phyloP scores from a whole-genome alignment of 176 grass and related monocot species.

The Hordeum vulgare region DNA sequence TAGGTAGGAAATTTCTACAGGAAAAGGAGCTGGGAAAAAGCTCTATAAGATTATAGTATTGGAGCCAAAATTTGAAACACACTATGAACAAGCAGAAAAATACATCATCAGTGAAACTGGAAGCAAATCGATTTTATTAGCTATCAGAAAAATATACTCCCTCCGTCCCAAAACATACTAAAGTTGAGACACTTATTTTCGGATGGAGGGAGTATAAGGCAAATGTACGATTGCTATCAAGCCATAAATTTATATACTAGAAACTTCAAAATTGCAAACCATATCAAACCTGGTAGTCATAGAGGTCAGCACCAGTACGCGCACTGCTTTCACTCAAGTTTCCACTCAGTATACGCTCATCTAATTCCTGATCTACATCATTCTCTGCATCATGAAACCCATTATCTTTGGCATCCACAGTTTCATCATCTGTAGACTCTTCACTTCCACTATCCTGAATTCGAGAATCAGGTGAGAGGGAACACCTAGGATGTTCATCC shows the following conservation, averaged over 20 bases:
- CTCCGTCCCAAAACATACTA: too few species aligned
- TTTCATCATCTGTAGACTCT: constrained; percentile 73
- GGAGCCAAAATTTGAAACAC: not conserved
- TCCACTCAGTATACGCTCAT: constrained; percentile 65
- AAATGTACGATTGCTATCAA: not conserved
- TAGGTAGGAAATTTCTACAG: not conserved
- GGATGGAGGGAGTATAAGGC: too few species aligned
- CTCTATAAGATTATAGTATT: constrained; percentile 6
- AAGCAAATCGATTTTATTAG: not conserved
- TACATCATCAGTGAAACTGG: not conserved
- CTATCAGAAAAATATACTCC: not conserved
- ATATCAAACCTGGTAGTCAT: constrained; percentile 78
- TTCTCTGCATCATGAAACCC: constrained; percentile 94
- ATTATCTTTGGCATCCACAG: constrained; percentile 66
- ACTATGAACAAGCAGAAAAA: not conserved
- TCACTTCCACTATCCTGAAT: constrained; percentile 78
- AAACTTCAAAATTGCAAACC: constrained; percentile 10
- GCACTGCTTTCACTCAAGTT: constrained; percentile 93
- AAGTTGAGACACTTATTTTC: too few species aligned
- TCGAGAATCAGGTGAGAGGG: constrained; percentile 81
- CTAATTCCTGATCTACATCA: constrained; percentile 81
- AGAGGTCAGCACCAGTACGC: constrained; percentile 56
- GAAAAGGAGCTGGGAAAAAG: not conserved
- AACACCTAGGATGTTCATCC: constrained; percentile 75
- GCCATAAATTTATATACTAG: not conserved